phyloP scores from a whole-genome alignment of 1,284 basidiomycete genomes.

The Leccinum subatratum region DNA sequence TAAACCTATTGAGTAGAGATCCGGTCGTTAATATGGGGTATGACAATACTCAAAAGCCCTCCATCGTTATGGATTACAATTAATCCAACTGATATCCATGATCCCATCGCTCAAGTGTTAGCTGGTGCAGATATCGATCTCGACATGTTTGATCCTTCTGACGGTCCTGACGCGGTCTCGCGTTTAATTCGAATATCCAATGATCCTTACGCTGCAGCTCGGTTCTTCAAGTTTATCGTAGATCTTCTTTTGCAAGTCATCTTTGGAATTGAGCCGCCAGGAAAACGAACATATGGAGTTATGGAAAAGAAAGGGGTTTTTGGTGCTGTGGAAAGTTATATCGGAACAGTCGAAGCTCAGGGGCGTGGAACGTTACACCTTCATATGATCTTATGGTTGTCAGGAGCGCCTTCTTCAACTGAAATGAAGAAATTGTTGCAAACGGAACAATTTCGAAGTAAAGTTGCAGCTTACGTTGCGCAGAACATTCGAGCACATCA shows the following conservation, averaged over 20 bases:
- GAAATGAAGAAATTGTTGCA: neutral
- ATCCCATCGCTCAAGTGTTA: neutral
- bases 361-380: neutral
- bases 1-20: neutral
- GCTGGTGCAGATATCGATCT: neutral
- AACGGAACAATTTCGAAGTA: neutral
- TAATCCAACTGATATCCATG: neutral
- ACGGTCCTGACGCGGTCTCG: neutral
- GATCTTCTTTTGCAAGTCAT: neutral
- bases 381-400: neutral
- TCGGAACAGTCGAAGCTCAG: neutral
- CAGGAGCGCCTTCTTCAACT: neutral
- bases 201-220: neutral
- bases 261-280: neutral
- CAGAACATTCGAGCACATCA: neutral
- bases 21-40: neutral
- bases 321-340: neutral
- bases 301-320: neutral
- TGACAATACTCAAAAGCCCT: neutral
- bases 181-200: neutral
- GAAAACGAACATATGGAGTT: neutral
- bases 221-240: neutral
- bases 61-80: constrained; percentile 1
- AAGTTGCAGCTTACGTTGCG: neutral
- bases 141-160: neutral